Base-by-base conservation (phyloP, 176 grass and related monocot species). In the Phragmites australis region DNA sequence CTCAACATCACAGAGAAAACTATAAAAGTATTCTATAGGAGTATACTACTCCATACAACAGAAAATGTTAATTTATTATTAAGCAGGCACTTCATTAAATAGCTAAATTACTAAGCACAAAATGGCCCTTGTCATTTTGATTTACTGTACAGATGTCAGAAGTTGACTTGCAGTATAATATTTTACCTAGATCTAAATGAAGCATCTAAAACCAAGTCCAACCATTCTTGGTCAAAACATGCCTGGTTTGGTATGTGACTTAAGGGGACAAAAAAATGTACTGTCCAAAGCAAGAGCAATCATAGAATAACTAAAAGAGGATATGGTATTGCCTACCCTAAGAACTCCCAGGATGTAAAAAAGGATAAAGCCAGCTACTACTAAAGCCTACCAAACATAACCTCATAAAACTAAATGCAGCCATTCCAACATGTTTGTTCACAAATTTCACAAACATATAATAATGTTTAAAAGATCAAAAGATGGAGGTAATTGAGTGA, bases 191-290 rank as follows among this genome's bases (percentile, higher is more conserved):
- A 88, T 83, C 58, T 29, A 72, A 88, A 31, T 41, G 49, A 68
- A 37, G 42, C 45, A 78, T 53, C 66, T 54, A 53, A 13, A 48
- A 42, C 18, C 64, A 51, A 69, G 1, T 62, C 30, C 13, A 71
- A 59, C 2, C 19, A 57, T 59, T 88, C 50, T 79, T 41, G 43
- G 37, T 49, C 48, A 74, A 70, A 88, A 79, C 25, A 88, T 67
- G 67, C 11, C 30, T 22, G 8, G 41, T 78, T 49, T 46, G n/a
- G 17, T 23, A 39, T 46, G 51, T 21, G 1, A 65, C 46, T 72
- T 46, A 78, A 73, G 12, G 8, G 6, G 12, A 47, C 10, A 72
- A 32, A 22, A n/a, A 57, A 50, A 23, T 73, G n/a, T 49, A 52
- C 6, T n/a, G 12, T 67, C 19, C 23, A 79, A 78, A 77, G 60